Conservation (phyloP, 495 filamentous ascomycete genomes). For the Patellaria atrata region DNA sequence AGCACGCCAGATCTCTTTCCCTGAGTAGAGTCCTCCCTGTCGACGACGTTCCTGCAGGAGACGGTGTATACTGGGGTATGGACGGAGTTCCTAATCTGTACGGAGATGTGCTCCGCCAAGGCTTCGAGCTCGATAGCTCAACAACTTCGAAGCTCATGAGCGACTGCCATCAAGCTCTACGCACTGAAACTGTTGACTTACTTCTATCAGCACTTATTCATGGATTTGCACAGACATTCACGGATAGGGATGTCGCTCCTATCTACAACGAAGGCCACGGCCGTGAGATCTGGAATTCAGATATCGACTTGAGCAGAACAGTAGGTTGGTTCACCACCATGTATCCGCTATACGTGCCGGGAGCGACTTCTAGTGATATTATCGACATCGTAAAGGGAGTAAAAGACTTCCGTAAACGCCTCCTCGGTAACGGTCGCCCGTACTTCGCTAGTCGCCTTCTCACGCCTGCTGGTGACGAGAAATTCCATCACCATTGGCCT, state of each 20-base stretch:
- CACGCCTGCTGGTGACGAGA: conserved; percentile 6
- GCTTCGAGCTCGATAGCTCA: conserved; percentile 6
- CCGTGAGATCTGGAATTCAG: conserved; percentile 11
- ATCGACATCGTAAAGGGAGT: conserved; percentile 11
- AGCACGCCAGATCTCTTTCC: conserved; percentile 4
- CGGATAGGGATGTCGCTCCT: conserved; percentile 7
- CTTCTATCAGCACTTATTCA: conserved; percentile 9
- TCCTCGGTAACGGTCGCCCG: conserved; percentile 11
- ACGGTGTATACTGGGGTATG: conserved; percentile 16
- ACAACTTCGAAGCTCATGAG: conserved; percentile 12
- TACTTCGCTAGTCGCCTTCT: conserved; percentile 13
- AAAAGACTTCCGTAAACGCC: conserved; percentile 9
- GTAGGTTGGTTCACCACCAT: conserved; percentile 16
- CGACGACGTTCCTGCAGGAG: conserved; percentile 5
- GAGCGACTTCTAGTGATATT: conserved; percentile 5
- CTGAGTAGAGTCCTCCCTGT: conserved; percentile 6
- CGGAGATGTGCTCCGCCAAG: conserved; percentile 7
- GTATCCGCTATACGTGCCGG: conserved; percentile 11
- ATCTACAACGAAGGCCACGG: conserved; percentile 12
- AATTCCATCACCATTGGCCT: conserved; percentile 7
- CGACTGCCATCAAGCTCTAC: conserved; percentile 6
- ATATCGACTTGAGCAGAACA: conserved; percentile 11
- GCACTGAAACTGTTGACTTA: conserved; percentile 12
- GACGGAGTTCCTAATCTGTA: conserved; percentile 6
- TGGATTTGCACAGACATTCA: conserved; percentile 11